Evolutionary conservation across 2,329 filamentous ascomycete species (phyloP), one percentile per base, ranked within the genome.

Genomic region (Penicillium brevicompactum): DNA sequence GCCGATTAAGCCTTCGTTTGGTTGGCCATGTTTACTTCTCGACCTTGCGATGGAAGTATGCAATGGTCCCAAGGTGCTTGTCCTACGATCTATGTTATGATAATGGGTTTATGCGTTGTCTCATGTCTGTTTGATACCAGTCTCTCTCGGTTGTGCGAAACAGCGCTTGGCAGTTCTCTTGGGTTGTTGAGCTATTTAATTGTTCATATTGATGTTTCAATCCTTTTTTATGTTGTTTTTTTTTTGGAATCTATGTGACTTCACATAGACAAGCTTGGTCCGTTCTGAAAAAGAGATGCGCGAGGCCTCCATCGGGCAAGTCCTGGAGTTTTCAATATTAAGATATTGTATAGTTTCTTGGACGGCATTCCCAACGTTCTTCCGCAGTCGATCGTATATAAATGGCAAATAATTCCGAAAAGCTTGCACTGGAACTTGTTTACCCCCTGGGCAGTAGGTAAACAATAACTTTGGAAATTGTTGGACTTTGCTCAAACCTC

Each of bases 1-100:
- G 70, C 46, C 52, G 72, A 74, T 60, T 75, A 56, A 69, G 58
- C 24, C 24, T 6, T 27, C 24, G 24, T 30, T 11, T 9, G 34
- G n/a, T n/a, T n/a, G 31, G n/a, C n/a, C 34, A 3, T n/a, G 34
- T n/a, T 13, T 37, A n/a, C 11, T 37, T 14, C 14, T n/a, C 7
- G 13, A n/a, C 34, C n/a, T n/a, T 37, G 14, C 14, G 34, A 27
- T 27, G 24, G 24, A 7, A n/a, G 14, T n/a, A 37, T n/a, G 13
- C 6, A 3, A 7, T n/a, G 34, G 13, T n/a, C 40, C 41, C 21
- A 13, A 16, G 37, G 2, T 40, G 40, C 32, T 30, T 40, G 51
- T 48, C 31, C 21, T 22, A 46, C 37, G 44, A 22, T 53, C 34
- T 21, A 5, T 41, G 18, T 30, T 43, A 61, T 53, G 51, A 52